phyloP scores from a whole-genome alignment of 2,329 filamentous ascomycete species.

The Pseudocercospora fijiensis region DNA sequence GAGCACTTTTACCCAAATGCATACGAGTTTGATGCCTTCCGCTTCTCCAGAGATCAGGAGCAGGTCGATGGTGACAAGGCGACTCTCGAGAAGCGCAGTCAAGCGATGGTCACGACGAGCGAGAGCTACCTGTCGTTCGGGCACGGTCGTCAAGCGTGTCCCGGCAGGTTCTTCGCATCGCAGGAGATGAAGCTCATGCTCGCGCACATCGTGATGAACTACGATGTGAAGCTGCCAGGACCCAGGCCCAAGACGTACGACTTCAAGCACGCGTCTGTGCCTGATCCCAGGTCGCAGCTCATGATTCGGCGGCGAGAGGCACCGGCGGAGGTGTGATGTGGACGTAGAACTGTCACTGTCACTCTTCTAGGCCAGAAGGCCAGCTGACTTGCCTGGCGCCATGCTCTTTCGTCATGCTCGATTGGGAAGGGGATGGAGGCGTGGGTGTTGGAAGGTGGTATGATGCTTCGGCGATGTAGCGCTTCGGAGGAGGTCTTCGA shows the following conservation, averaged over 20 bases:
- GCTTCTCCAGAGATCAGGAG: conserved; percentile 27
- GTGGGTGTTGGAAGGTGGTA: no score
- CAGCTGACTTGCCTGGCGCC: no score
- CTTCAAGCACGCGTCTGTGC: not conserved
- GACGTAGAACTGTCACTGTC: no score
- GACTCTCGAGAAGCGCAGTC: conserved; percentile 17
- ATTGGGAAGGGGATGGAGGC: no score
- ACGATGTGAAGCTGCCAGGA: conserved; percentile 27
- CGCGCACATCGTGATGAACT: conserved; percentile 22
- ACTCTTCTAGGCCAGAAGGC: no score
- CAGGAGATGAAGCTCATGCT: conserved; percentile 25
- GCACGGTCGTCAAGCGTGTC: conserved; percentile 29
- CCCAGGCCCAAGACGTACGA: not conserved
- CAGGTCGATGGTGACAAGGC: conserved; percentile 3
- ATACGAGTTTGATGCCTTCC: conserved; percentile 31
- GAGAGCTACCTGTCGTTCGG: conserved; percentile 31
- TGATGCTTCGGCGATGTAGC: no score
- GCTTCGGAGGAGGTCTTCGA: no score
- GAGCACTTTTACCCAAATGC: conserved; percentile 28
- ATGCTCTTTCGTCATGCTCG: no score
- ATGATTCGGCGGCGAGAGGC: not conserved
- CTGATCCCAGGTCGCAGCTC: not conserved
- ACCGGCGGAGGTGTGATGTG: not conserved
- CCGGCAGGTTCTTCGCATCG: conserved; percentile 47
- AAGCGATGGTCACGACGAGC: conserved; percentile 25